A percentile compares a stretch with the other conserved stretches of the same genome.
These are phyloP conservation scores for Tulasnella sp. DNA, from an alignment of 768 basidiomycete genomes.

Conservation along the genomic window DNA sequence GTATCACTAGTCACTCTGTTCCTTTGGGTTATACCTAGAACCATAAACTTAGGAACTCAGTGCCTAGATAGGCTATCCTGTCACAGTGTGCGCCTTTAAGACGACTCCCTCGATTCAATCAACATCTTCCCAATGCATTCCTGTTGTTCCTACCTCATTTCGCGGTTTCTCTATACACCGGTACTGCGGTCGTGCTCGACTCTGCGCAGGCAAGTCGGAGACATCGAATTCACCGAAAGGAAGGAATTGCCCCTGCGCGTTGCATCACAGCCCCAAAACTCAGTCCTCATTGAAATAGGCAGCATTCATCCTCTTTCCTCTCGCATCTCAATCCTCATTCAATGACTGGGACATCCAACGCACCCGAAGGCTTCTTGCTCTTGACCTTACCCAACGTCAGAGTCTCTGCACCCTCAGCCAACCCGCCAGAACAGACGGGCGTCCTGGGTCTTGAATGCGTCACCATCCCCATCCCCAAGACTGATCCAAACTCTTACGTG, in stretches of 20 bases:
- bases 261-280: neutral
- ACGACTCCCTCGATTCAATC: no score
- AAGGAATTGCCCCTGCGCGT: neutral
- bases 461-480: conserved; percentile 32
- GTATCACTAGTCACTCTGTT: no score
- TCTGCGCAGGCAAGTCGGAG: neutral
- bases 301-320: neutral
- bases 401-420: conserved; percentile 27
- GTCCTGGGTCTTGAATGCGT: conserved; percentile 50
- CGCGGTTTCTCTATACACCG: no score
- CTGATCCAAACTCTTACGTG: conserved; percentile 26
- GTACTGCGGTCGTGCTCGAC: neutral
- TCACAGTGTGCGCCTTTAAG: no score
- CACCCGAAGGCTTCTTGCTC: conserved; percentile 39
- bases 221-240: no score
- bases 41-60: no score
- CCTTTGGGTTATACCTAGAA: no score
- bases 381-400: conserved; percentile 41
- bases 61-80: no score
- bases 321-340: neutral
- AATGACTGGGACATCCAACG: neutral
- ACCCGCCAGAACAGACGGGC: conserved; percentile 30
- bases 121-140: no score
- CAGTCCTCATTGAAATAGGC: no score
- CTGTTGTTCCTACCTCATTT: no score